Evolutionary conservation across 345 rosid genomes (phyloP), one percentile per base, ranked within the genome.

Genomic region (Barbarea vulgaris): DNA sequence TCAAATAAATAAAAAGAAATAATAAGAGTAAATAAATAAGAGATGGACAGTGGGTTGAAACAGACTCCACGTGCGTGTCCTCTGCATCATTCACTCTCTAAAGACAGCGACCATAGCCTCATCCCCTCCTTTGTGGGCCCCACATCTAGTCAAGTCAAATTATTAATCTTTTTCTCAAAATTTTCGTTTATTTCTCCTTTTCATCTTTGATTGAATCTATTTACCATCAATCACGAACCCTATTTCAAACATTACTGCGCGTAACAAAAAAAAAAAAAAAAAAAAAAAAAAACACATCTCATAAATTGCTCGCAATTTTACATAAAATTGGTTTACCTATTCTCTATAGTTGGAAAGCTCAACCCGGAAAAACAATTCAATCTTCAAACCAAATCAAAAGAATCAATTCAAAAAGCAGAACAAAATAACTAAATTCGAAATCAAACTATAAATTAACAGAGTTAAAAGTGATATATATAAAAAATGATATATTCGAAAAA

Each of bases 1-100:
- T 44, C 18, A 44, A 59, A 31, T 9, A 10, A 66, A 65, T 5
- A 51, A 21, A 1, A 14, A 67, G 6, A 17, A 46, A 27, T 54
- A 67, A 59, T 36, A 19, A 24, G 56, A 69, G 28, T 44, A 56
- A 39, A 59, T 33, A 52, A 44, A 64, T 41, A 53, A 33, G 39
- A 73, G 27, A 69, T 36, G 65, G 79, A 53, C 59, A 75, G 79
- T 59, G 68, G 73, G 74, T 19, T 48, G 70, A 76, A 69, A 69
- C 70, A 76, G 80, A 69, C 33, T 69, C 80, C 80, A 76, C 80
- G 80, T 76, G 80, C 80, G 70, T 62, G 80, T 76, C 75, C 70
- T 76, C 80, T 76, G 75, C 65, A 70, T 77, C 80, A 77, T 77
- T 77, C 80, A 77, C 76, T 64, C 80, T 70, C 76, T 36, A 70